These are phyloP conservation scores for Malus fusca DNA, from an alignment of 306 rosid genomes.

Conservation along the genomic window DNA sequence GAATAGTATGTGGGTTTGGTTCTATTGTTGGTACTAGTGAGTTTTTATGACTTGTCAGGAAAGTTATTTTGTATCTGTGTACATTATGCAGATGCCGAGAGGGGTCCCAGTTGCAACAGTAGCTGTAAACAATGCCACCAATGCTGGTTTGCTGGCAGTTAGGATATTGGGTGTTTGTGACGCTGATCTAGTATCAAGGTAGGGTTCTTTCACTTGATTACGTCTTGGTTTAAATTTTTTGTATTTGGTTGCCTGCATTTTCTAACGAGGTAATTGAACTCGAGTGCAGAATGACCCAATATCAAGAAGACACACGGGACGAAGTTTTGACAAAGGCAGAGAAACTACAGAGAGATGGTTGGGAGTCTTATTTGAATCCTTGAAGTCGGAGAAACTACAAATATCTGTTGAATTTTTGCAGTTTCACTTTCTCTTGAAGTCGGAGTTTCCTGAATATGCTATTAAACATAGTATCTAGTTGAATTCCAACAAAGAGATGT, in stretches of 20 bases:
- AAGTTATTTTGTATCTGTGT: background rate
- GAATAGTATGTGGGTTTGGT: background rate
- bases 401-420: background rate
- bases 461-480: background rate
- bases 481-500: background rate
- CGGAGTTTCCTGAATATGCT: background rate
- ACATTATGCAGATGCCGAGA: conserved; percentile 61
- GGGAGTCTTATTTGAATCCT: conserved; percentile 44
- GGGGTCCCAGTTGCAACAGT: conserved; percentile 90
- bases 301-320: conserved; percentile 56
- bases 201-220: background rate
- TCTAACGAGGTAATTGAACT: conserved; percentile 3
- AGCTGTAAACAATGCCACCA: conserved; percentile 74
- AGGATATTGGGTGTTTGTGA: conserved; percentile 47
- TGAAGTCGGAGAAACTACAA: conserved; percentile 10
- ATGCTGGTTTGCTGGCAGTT: conserved; percentile 68
- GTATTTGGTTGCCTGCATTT: background rate
- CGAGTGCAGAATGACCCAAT: conserved; percentile 61
- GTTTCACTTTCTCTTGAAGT: background rate
- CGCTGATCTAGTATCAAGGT: conserved; percentile 53
- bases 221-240: background rate
- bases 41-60: background rate
- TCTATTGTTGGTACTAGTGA: background rate
- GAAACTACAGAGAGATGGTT: conserved; percentile 53
- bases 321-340: conserved; percentile 61